Evolutionary conservation across 2,329 filamentous ascomycete species (phyloP).

Genomic region (Cladosporium sp.): DNA sequence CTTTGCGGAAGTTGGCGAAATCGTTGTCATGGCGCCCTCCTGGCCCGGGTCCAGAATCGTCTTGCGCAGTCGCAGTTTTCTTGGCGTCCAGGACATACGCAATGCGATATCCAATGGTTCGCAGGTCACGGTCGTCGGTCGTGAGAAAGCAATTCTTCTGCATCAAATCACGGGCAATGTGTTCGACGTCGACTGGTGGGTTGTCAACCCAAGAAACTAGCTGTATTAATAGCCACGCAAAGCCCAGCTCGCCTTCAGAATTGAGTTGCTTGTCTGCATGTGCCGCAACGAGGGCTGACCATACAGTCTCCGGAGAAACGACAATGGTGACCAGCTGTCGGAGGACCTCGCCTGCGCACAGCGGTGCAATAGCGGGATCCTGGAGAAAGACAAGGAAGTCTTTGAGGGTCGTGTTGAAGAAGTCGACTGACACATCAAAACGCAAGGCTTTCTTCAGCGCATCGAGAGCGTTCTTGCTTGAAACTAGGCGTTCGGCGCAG

Average conservation of each 20-base stretch:
- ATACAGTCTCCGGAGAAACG: constrained; percentile 56
- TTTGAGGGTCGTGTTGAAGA: constrained; percentile 45
- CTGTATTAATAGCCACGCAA: constrained; percentile 46
- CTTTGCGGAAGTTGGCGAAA: constrained; percentile 58
- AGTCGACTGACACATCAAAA: constrained; percentile 44
- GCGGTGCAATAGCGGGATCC: constrained; percentile 47
- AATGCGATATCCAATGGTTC: constrained; percentile 45
- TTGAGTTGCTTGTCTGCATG: constrained; percentile 31
- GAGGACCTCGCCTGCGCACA: constrained; percentile 54
- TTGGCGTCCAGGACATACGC: constrained; percentile 39
- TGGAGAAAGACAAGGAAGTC: constrained; percentile 41
- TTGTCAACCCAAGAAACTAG: constrained; percentile 44
- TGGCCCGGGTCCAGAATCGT: constrained; percentile 53
- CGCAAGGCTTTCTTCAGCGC: constrained; percentile 46
- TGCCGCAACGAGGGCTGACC: constrained; percentile 49
- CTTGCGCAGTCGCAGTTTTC: constrained; percentile 19
- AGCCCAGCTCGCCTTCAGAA: constrained; percentile 30
- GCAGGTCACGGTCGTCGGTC: constrained; percentile 33
- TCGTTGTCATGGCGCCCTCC: constrained; percentile 77
- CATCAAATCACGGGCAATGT: constrained; percentile 21
- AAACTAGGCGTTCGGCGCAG: constrained; percentile 45
- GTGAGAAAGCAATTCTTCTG: constrained; percentile 27
- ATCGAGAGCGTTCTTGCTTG: constrained; percentile 36
- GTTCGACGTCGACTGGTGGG: constrained; percentile 27
- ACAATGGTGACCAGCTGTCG: constrained; percentile 49